A percentile compares a stretch with the other conserved stretches of the same genome.
phyloP scores from a whole-genome alignment of 257 asterid species.

The Solanum tarapatanum region DNA sequence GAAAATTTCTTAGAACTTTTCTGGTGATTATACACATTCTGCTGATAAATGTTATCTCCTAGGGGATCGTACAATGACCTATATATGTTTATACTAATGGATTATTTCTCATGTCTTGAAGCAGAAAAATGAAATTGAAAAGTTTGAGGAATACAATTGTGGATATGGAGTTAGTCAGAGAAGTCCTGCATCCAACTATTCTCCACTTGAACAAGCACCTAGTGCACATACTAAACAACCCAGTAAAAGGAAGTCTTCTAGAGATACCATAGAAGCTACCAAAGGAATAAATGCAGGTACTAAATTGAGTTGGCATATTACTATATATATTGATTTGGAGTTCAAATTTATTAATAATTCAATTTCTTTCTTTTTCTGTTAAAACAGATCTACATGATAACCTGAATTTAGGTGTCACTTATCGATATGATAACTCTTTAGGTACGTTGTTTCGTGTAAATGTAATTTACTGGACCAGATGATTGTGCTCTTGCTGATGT shows the following conservation, averaged over 20 bases:
- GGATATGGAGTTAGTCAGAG: background rate
- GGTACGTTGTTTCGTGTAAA: constrained; percentile 25
- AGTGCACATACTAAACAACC: background rate
- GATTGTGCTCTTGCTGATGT: background rate
- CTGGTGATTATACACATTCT: background rate
- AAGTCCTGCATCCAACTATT: background rate
- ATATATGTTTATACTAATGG: background rate
- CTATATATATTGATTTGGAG: background rate
- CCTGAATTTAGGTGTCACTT: constrained; percentile 19
- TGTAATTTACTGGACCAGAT: no score
- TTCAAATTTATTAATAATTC: background rate
- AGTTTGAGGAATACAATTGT: background rate
- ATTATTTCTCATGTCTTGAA: background rate
- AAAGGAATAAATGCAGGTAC: background rate
- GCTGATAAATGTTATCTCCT: background rate
- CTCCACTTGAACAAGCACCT: background rate
- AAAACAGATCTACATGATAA: constrained; percentile 36
- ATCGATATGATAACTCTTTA: constrained; percentile 77
- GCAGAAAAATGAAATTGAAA: background rate
- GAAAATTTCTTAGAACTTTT: background rate
- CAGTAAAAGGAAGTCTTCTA: background rate
- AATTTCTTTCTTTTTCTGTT: background rate
- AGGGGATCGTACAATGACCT: background rate
- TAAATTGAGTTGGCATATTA: background rate
- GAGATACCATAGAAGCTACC: background rate